Evolutionary conservation across 352 stramenopile genomes (phyloP).

Genomic region (Globisporangium spinosum): DNA sequence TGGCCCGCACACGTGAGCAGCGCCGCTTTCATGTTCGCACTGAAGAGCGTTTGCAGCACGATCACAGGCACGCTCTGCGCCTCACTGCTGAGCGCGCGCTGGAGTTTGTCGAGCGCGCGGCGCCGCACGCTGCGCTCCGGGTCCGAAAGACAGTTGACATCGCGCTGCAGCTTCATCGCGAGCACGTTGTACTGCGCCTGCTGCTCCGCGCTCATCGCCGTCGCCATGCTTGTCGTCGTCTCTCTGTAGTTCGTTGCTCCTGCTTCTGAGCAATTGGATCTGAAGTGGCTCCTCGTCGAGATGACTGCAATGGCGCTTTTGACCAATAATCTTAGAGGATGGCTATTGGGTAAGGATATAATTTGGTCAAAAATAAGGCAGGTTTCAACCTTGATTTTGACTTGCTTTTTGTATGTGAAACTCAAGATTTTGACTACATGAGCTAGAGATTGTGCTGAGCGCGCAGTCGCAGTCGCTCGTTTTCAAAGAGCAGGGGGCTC

Average conservation of each 20-base stretch:
- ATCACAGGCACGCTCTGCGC: slow-evolving; percentile 26
- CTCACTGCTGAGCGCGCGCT: slow-evolving; percentile 47
- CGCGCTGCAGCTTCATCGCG: slow-evolving; percentile 77
- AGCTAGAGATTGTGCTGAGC: too few species aligned
- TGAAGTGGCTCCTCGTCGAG: background rate
- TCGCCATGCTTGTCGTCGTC: background rate
- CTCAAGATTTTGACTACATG: too few species aligned
- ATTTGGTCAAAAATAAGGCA: too few species aligned
- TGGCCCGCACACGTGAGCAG: slow-evolving; percentile 44
- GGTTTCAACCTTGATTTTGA: too few species aligned
- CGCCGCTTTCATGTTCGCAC: slow-evolving; percentile 38
- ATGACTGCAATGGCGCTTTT: too few species aligned
- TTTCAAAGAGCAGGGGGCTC: too few species aligned
- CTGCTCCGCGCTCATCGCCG: slow-evolving; percentile 44
- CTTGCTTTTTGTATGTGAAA: too few species aligned
- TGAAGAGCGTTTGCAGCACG: slow-evolving; percentile 45
- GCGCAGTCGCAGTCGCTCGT: too few species aligned
- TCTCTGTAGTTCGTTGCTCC: background rate
- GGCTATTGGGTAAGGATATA: too few species aligned
- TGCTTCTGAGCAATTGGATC: background rate
- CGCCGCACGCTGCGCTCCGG: slow-evolving; percentile 67
- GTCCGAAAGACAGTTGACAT: slow-evolving; percentile 78
- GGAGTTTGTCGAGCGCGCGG: slow-evolving; percentile 68
- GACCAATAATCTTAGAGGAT: too few species aligned
- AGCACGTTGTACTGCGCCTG: slow-evolving; percentile 54